A percentile compares a stretch with the other conserved stretches of the same genome.
phyloP scores from a whole-genome alignment of 2,329 filamentous ascomycete genomes.

The Pezicula carpinea region DNA sequence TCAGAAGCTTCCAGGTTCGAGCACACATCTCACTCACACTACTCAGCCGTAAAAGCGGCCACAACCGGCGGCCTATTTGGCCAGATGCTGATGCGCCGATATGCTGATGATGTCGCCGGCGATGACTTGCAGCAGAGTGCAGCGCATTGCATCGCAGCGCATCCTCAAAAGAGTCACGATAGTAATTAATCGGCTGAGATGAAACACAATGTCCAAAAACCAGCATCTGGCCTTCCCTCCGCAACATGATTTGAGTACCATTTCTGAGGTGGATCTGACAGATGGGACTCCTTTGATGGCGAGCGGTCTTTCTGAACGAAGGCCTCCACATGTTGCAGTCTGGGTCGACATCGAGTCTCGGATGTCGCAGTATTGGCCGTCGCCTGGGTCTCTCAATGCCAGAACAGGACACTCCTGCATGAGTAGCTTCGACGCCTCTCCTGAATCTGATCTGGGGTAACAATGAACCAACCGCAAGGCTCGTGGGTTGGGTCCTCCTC shows the following conservation, averaged over 20 bases:
- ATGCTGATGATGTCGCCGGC: constrained; percentile 6
- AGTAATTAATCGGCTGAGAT: background rate
- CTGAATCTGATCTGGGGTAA: constrained; percentile 18
- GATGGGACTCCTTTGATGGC: constrained; percentile 7
- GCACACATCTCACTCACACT: background rate
- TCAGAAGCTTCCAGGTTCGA: background rate
- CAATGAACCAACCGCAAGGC: constrained; percentile 17
- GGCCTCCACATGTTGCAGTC: constrained; percentile 15
- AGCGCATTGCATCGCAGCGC: constrained; percentile 12
- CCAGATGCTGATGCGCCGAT: constrained; percentile 1
- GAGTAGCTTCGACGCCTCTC: constrained; percentile 23
- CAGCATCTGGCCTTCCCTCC: background rate
- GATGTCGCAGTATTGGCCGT: constrained; percentile 21
- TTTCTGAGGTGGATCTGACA: constrained; percentile 5
- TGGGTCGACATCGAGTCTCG: constrained; percentile 8
- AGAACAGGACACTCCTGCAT: constrained; percentile 29
- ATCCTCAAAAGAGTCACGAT: constrained; percentile 6
- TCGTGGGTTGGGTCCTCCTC: constrained; percentile 6
- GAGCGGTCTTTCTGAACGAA: constrained; percentile 11
- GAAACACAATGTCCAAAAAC: constrained; percentile 1
- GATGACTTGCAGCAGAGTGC: constrained; percentile 22
- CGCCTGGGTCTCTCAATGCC: constrained; percentile 13
- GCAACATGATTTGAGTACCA: background rate
- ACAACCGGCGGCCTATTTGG: background rate
- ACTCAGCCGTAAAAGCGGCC: background rate